phyloP scores from a whole-genome alignment of 306 rosid genomes.

The Cicer cuneatum region DNA sequence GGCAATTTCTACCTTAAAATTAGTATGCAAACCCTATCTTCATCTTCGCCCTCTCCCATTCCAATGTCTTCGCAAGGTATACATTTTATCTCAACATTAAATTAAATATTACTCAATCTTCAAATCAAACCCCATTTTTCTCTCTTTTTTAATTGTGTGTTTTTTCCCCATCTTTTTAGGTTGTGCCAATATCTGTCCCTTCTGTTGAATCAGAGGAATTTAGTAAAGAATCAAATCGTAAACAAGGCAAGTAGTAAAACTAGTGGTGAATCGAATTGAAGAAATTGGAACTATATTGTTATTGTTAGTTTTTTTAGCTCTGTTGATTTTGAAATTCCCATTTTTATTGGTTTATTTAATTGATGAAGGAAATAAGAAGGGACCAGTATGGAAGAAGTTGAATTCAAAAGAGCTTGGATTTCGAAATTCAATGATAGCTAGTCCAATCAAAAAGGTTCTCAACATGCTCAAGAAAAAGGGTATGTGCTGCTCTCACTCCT shows the following conservation, averaged over 20 bases:
- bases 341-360: slow-evolving; percentile 15
- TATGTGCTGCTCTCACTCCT: slow-evolving; percentile 39
- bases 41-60: slow-evolving; percentile 11
- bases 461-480: slow-evolving; percentile 70
- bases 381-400: slow-evolving; percentile 66
- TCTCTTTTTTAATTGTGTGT: not conserved
- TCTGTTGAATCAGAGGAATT: not conserved
- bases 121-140: not conserved
- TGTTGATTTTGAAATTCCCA: slow-evolving; percentile 11
- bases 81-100: not conserved
- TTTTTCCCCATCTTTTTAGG: not conserved
- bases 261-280: not conserved
- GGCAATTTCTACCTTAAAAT: not conserved
- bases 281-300: not conserved
- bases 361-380: slow-evolving; percentile 49
- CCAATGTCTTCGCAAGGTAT: not conserved
- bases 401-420: slow-evolving; percentile 81
- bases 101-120: not conserved
- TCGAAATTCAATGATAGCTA: slow-evolving; percentile 66
- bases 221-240: not conserved
- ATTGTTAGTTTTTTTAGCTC: not conserved
- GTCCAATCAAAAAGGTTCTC: slow-evolving; percentile 70
- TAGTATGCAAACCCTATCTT: slow-evolving; percentile 3
- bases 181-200: not conserved
- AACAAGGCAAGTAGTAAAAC: slow-evolving; percentile 8